phyloP scores from a whole-genome alignment of 1,139 yeast genomes.

The Candida smagusa region DNA sequence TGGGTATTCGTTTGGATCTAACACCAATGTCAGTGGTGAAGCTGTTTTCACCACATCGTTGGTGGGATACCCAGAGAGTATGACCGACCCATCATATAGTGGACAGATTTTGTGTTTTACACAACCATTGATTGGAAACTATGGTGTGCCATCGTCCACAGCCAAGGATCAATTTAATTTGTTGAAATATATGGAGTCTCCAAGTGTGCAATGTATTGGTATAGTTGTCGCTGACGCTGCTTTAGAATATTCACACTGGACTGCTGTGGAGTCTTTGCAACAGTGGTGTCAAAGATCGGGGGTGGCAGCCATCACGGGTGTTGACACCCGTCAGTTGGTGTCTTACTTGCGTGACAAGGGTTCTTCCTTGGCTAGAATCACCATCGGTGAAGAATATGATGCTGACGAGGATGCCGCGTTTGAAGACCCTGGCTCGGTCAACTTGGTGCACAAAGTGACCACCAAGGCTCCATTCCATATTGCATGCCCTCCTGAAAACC shows the following conservation, averaged over 20 bases:
- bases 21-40: conserved; percentile 88
- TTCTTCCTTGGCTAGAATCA: conserved; percentile 84
- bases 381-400: conserved; percentile 86
- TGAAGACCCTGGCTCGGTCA: conserved; percentile 87
- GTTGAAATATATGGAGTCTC: conserved; percentile 87
- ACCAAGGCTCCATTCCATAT: conserved; percentile 95
- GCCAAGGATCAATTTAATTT: conserved; percentile 79
- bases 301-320: conserved; percentile 95
- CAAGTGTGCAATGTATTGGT: conserved; percentile 89
- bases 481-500: conserved; percentile 57
- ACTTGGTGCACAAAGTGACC: conserved; percentile 89
- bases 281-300: conserved; percentile 97
- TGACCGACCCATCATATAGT: conserved; percentile 96
- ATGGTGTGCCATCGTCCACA: conserved; percentile 90
- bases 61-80: conserved; percentile 97
- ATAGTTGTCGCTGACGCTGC: conserved; percentile 96
- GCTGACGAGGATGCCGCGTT: conserved; percentile 91
- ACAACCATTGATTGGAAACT: conserved; percentile 95
- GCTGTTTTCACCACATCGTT: conserved; percentile 96
- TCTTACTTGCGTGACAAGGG: conserved; percentile 93
- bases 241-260: conserved; percentile 95
- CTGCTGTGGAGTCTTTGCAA: conserved; percentile 92
- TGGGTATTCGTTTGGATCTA: conserved; percentile 94
- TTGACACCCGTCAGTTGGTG: conserved; percentile 93
- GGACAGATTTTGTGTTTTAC: conserved; percentile 97